phyloP scores from a whole-genome alignment of 176 grass and related monocot genomes.

The Elymus sibiricus region DNA sequence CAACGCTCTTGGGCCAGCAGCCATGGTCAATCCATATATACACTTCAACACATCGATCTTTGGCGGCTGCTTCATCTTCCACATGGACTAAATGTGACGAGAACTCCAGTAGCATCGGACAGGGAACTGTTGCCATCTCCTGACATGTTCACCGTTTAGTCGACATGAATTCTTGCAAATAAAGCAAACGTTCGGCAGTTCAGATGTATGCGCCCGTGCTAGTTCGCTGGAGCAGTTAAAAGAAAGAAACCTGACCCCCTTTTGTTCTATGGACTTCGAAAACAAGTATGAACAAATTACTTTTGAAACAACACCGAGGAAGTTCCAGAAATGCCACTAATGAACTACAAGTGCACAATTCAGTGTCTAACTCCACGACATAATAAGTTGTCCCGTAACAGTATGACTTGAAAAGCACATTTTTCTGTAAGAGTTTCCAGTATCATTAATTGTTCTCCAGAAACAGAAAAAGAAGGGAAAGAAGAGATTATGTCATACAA shows the following conservation, averaged over 20 bases:
- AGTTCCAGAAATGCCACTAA: neutral
- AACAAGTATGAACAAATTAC: neutral
- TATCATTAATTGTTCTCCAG: slow-evolving; percentile 17
- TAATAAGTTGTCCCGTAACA: neutral
- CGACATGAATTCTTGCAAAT: neutral
- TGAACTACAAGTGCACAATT: neutral
- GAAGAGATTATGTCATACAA: slow-evolving; percentile 31
- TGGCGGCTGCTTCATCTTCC: neutral
- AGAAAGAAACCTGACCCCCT: no score
- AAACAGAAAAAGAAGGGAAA: slow-evolving; percentile 7
- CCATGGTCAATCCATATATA: no score
- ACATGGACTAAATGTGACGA: neutral
- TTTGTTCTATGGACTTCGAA: neutral
- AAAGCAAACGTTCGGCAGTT: neutral
- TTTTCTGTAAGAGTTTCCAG: neutral
- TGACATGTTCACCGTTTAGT: neutral
- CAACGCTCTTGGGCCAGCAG: no score
- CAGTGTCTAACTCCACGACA: neutral
- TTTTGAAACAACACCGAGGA: neutral
- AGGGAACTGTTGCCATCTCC: neutral
- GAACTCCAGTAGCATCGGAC: neutral
- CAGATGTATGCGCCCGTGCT: neutral
- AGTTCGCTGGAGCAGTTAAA: no score
- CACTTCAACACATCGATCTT: no score
- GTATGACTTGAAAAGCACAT: slow-evolving; percentile 1